These are phyloP conservation scores for Triticum aestivum DNA, from an alignment of 176 grass and related monocot genomes.

Conservation along the genomic window DNA sequence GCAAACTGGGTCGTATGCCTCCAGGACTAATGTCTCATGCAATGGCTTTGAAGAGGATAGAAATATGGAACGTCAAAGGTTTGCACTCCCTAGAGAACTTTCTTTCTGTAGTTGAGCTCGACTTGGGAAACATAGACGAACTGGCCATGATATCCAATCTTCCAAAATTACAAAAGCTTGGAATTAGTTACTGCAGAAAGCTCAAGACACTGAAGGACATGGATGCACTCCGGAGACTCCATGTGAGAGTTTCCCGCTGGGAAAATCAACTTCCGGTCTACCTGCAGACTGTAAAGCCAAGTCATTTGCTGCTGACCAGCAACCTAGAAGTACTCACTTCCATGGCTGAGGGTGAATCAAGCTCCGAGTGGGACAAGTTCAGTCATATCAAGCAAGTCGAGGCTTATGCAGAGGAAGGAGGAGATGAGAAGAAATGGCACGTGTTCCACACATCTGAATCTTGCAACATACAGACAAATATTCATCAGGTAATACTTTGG, in stretches of 20 bases:
- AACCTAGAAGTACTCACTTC: too few species aligned
- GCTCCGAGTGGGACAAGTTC: too few species aligned
- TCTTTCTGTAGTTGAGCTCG: neutral
- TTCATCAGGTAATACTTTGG: too few species aligned
- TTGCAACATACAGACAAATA: too few species aligned
- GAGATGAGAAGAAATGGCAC: too few species aligned
- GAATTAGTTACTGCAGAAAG: neutral
- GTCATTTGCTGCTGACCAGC: too few species aligned
- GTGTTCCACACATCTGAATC: too few species aligned
- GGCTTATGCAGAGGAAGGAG: too few species aligned
- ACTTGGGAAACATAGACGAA: accelerated
- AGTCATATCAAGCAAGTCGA: too few species aligned
- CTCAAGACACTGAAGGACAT: neutral
- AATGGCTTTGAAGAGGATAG: neutral
- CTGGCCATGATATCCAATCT: neutral
- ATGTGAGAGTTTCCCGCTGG: accelerated
- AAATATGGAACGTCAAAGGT: accelerated
- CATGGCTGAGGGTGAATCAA: too few species aligned
- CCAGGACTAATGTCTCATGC: neutral
- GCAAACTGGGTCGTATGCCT: neutral
- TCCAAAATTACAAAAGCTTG: neutral
- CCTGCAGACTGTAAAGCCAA: too few species aligned
- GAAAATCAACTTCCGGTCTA: too few species aligned
- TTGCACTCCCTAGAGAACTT: neutral
- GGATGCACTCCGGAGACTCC: neutral